Evolutionary conservation across 1,139 yeast genomes (phyloP), one percentile per base, ranked within the genome.

Genomic region (Meyerozyma athensensis): DNA sequence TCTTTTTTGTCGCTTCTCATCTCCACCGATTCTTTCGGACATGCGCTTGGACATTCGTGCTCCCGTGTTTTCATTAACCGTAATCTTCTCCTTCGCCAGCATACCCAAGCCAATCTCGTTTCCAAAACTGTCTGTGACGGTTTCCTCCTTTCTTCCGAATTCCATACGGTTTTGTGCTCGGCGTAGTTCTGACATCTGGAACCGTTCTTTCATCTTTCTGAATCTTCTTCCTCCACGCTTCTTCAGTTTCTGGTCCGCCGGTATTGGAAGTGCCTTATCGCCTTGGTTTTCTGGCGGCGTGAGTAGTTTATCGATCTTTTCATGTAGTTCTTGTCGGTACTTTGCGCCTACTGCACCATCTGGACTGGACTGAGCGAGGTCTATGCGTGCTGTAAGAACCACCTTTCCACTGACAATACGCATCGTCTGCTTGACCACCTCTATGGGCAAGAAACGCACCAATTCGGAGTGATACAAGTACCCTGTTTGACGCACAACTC

Each of bases 171-270:
- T 89, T 49, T 87, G 95, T 2, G 95, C 85, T 49, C 80, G 81
- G 26, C 90, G 81, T 32, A 86, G 57, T 37, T 89, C 95, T 0
- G 96, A 83, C 72, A 84, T 74, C 52, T 81, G 81, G 60, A 83
- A 81, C 51, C 85, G 78, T 53, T 89, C 87, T 55, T 85, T 86
- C 66, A 79, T 75, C 58, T 87, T 87, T 36, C 96, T 68, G 46
- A 84, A 72, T 42, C 90, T 66, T 46, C 79, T 67, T 1, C 99
- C 99, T 2, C 95, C 97, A 50, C 99, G 71, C 49, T 82, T 84
- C 59, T 86, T 86, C 4, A 92, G 80, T 35, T 81, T 78, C 40
- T 71, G 73, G 41, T 90, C 97, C 30, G 76, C 69, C 0, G 98
- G 98, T 1, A 81, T 70, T 0, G 97, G 94, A 34, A 92, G 63